Evolutionary conservation across 176 grass and related monocot genomes (phyloP), one percentile per base, ranked within the genome.

Genomic region (Areca catechu): DNA sequence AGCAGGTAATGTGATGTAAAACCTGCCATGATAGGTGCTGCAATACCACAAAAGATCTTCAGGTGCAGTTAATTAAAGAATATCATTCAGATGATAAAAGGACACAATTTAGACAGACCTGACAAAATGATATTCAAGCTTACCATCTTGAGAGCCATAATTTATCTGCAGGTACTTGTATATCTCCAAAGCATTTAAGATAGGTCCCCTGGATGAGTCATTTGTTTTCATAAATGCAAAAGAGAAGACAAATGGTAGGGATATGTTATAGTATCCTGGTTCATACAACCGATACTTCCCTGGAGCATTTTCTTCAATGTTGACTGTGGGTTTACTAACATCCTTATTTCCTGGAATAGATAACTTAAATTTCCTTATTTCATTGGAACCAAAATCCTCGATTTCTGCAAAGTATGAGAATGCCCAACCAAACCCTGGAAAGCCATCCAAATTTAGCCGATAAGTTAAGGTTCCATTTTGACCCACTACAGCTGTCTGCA

Each of bases 381-480:
- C 80, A 65, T 88, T 65, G 56, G 81, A 57, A 17, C 63, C 51
- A 34, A 92, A 60, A 58, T 89, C 78, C 77, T 92, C 83, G 62
- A 98, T 98, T 78, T 98, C 87, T 63, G 93, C 93, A 29, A 98
- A 82, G 75, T 98, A 98, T 3, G 84, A 77, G 54, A 83, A 78
- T 7, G 61, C 81, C 93, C 93, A 92, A 63, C 77, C 93, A 88
- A 92, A 75, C 65, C 54, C 87, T 1, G 93, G 93, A 67, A 98
- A 98, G 59, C 82, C 78, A 68, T 92, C 93, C 64, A 88, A 66
- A 65, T 98, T 83, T 27, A 89, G 69, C 22, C 84, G 81, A 61
- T 92, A 88, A 66, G 77, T 80, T 69, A 98, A 82, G 25, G 73
- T 88, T 53, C 93, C 87, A 57, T 85, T 85, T 62, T 82, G 77